Conservation (phyloP, 2,329 filamentous ascomycete genomes). For the Cladobotryum mycophilum region DNA sequence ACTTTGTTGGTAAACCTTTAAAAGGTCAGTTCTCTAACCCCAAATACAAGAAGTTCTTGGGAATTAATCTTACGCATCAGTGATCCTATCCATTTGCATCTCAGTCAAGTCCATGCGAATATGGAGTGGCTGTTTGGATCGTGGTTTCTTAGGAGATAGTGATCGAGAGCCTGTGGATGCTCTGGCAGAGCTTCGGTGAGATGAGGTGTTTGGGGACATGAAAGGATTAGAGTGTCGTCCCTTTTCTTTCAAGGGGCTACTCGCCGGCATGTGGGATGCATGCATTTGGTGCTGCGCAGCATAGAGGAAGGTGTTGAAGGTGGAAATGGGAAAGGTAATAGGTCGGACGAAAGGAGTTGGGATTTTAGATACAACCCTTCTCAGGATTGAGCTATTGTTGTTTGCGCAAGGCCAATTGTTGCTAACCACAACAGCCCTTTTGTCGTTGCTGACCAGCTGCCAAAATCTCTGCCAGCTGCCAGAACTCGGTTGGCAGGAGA, state of each 20-base stretch:
- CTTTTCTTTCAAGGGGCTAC: constrained; percentile 12
- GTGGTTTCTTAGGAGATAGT: constrained; percentile 29
- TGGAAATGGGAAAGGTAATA: neutral
- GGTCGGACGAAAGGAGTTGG: neutral
- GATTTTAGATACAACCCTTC: neutral
- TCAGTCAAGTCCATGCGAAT: constrained; percentile 45
- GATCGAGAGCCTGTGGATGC: constrained; percentile 30
- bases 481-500: too few species aligned
- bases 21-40: constrained; percentile 10
- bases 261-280: neutral
- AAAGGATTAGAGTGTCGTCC: constrained; percentile 20
- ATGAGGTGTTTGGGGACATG: constrained; percentile 20
- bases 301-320: neutral
- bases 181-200: constrained; percentile 34
- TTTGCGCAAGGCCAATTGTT: too few species aligned
- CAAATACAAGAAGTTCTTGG: neutral
- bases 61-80: constrained; percentile 35
- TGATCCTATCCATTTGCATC: constrained; percentile 41
- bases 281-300: too few species aligned
- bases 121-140: constrained; percentile 33
- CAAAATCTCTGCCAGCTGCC: too few species aligned
- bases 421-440: too few species aligned
- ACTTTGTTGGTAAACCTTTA: constrained; percentile 30
- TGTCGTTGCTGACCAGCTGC: too few species aligned
- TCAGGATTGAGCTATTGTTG: too few species aligned